A percentile compares a stretch with the other conserved stretches of the same genome.
These are phyloP conservation scores for Pseudogymnoascus sp. DNA, from an alignment of 2,329 filamentous ascomycete species.

Conservation along the genomic window DNA sequence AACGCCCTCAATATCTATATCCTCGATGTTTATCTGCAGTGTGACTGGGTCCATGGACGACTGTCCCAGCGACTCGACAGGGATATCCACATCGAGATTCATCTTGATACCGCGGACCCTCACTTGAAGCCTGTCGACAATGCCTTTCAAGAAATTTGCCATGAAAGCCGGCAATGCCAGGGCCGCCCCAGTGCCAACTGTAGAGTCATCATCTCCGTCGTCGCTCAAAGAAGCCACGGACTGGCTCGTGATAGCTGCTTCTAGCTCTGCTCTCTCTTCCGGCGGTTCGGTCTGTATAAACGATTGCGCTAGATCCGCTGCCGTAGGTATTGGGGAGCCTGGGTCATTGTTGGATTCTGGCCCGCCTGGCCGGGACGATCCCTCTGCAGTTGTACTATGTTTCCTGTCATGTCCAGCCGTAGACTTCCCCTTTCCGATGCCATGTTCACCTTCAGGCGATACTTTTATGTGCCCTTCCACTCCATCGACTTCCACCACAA, in stretches of 20 bases:
- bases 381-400: slow-evolving; percentile 12
- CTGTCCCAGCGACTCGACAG: slow-evolving; percentile 33
- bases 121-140: slow-evolving; percentile 63
- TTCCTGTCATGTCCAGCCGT: slow-evolving; percentile 27
- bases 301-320: slow-evolving; percentile 66
- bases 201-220: slow-evolving; percentile 52
- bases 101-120: slow-evolving; percentile 57
- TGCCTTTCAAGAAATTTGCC: slow-evolving; percentile 63
- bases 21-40: slow-evolving; percentile 56
- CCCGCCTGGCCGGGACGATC: neutral
- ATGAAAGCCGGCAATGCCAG: slow-evolving; percentile 64
- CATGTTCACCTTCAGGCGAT: slow-evolving; percentile 23
- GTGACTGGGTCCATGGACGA: slow-evolving; percentile 46
- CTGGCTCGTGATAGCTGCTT: slow-evolving; percentile 58
- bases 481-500: slow-evolving; percentile 73
- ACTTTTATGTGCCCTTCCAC: slow-evolving; percentile 63
- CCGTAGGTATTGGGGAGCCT: slow-evolving; percentile 50
- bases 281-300: slow-evolving; percentile 66
- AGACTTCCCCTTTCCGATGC: slow-evolving; percentile 26
- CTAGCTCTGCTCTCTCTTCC: slow-evolving; percentile 57
- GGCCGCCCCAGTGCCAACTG: slow-evolving; percentile 60
- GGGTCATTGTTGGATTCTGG: slow-evolving; percentile 14
- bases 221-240: slow-evolving; percentile 54
- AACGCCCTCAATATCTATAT: slow-evolving; percentile 59
- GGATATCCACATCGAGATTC: slow-evolving; percentile 54